Base-by-base conservation (phyloP, 2,329 filamentous ascomycete genomes). In the Penicillium sp. region DNA sequence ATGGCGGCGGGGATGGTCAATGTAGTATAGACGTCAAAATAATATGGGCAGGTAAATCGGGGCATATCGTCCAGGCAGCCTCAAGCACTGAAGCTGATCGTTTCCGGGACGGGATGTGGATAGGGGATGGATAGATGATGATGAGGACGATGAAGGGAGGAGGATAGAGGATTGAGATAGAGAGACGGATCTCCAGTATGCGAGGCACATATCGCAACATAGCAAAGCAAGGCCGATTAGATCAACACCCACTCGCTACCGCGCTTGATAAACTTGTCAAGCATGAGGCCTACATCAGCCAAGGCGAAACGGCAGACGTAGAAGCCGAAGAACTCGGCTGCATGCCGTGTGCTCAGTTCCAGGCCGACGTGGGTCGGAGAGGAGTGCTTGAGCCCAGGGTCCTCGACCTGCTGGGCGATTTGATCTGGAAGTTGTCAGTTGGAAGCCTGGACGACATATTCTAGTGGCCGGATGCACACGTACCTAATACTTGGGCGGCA, bases 251-350 rank as follows among this genome's bases (percentile, higher is more conserved):
- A 99, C 81, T 99, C 94, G 69, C 89, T 96, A 24, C 94, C 93
- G 65, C 93, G 87, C 82, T 99, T 99, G 74, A 99, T 89, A 71
- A 95, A 98, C 75, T 98, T 99, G 75, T 99, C 95, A 67, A 99
- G 81, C 79, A 99, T 82, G 72, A 95, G 75, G 40, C 87, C 85
- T 61, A 99, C 79, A 75, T 99, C 95, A 4, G 87, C 83, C 60
- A 99, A 81, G n/a, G 93, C 92, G 73, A 99, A 99, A 18, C 95
- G 89, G 76, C 94, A 97, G 31, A 99, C 85, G 74, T 95, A 98
- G 76, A 99, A 97, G 16, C 89, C 93, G 74, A 99, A 99, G 77
- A 99, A 99, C 77, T 99, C 95, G 36, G 94, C 91, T 7, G 94
- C 95, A 75, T 97, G 94, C 41, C 94, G 87, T 37, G 92, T 92